phyloP scores from a whole-genome alignment of 768 basidiomycete species.

The Lactarius hengduanensis region DNA sequence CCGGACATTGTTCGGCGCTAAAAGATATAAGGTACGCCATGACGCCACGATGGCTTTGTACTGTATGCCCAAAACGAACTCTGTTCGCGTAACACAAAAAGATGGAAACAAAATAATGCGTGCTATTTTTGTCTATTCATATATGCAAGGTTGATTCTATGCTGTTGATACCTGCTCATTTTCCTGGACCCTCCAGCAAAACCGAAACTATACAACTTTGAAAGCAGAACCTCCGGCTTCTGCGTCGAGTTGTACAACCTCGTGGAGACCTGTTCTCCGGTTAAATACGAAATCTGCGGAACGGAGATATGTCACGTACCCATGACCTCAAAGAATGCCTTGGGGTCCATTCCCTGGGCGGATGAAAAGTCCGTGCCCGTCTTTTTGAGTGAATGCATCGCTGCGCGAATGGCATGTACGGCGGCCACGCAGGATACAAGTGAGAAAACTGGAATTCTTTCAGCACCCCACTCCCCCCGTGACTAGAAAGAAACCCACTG shows the following conservation, averaged over 20 bases:
- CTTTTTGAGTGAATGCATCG: slow-evolving; percentile 72
- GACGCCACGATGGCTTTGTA: no score
- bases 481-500: slow-evolving; percentile 47
- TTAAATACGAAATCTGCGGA: slow-evolving; percentile 10
- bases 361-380: slow-evolving; percentile 70
- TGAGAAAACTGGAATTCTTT: slow-evolving; percentile 56
- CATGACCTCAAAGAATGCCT: slow-evolving; percentile 76
- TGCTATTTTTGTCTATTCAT: not conserved
- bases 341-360: slow-evolving; percentile 68
- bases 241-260: slow-evolving; percentile 54
- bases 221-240: slow-evolving; percentile 22
- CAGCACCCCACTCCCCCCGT: not conserved
- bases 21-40: not conserved
- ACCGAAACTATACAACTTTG: slow-evolving; percentile 1
- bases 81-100: not conserved
- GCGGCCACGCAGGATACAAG: slow-evolving; percentile 75
- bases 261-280: slow-evolving; percentile 45
- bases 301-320: slow-evolving; percentile 41
- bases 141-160: not conserved
- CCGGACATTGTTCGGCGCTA: not conserved
- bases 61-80: no score
- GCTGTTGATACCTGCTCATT: not conserved
- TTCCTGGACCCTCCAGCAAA: not conserved
- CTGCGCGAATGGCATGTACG: slow-evolving; percentile 74
- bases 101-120: not conserved